Percentiles rank a stretch among this genome's conserved stretches.
Conservation (phyloP, 1,284 basidiomycete species). For the Stygiomarasmius scandens region DNA sequence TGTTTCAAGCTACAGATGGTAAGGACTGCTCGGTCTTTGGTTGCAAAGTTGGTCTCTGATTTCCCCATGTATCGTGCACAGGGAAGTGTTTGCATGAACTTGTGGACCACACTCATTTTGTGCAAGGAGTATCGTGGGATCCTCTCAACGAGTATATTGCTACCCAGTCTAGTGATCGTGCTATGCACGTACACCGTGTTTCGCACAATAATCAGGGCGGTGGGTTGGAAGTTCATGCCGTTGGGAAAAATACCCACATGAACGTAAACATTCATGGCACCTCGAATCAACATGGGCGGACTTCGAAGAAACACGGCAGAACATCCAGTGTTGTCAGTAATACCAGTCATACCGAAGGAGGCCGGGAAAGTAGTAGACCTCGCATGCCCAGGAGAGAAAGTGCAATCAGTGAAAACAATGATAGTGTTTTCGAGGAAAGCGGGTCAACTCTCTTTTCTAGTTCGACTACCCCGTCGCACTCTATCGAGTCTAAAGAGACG, state of each 20-base stretch:
- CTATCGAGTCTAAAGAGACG: constrained; percentile 4
- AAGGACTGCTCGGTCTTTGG: constrained; percentile 18
- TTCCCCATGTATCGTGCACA: constrained; percentile 29
- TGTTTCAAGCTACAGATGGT: constrained; percentile 83
- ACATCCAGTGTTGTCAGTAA: constrained; percentile 22
- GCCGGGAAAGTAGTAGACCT: constrained; percentile 25
- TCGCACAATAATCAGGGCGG: constrained; percentile 55
- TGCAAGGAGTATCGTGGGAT: constrained; percentile 97
- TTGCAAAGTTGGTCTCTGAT: constrained; percentile 4
- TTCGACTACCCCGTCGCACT: constrained; percentile 5
- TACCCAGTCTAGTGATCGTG: constrained; percentile 90
- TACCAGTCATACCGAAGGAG: constrained; percentile 21
- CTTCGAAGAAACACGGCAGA: constrained; percentile 15
- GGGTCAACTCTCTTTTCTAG: constrained; percentile 24
- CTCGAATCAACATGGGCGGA: constrained; percentile 9
- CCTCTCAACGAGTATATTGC: constrained; percentile 94
- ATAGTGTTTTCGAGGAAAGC: constrained; percentile 21
- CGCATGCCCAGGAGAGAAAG: constrained; percentile 18
- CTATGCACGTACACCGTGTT: constrained; percentile 88
- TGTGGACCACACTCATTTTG: constrained; percentile 91
- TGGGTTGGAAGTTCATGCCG: constrained; percentile 81
- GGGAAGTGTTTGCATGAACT: constrained; percentile 84
- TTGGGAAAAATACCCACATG: constrained; percentile 81
- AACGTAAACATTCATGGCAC: constrained; percentile 9
- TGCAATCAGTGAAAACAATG: constrained; percentile 17